Base-by-base conservation (phyloP, 495 filamentous ascomycete genomes). In the Penicillium ochrochloron region DNA sequence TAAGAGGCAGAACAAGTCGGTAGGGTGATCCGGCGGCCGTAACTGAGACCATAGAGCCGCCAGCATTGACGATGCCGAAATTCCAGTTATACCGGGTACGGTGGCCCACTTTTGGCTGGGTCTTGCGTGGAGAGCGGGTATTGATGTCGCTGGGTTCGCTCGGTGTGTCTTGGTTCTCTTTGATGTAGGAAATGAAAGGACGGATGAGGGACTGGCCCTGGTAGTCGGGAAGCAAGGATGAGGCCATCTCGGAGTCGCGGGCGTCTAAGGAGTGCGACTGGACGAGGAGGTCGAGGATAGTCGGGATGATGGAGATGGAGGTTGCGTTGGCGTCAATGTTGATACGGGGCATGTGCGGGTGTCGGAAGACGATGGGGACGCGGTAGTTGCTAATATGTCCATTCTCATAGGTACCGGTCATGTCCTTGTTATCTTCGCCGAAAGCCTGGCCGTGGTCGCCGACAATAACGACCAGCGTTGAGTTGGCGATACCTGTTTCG, bases 381-480 rank as follows among this genome's bases (percentile, higher is more conserved):
- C 73, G 72, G 65, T 78, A 77, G 66, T 81, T 82, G 55, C 73
- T 76, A 60, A 83, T 78, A 53, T 83, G 78, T 0, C 75, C 73
- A 60, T 83, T 83, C 48, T 80, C 75, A 50, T 77, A 83, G 17
- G 78, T 80, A 9, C 77, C 76, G 8, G 76, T 78, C 53, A 75
- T 57, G 5, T 72, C 61, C 25, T 73, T 72, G 60, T 72, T 67
- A 56, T 79, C 75, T 62, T 80, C 77, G 27, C 68, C 72, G 57
- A 81, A 79, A 8, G 78, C 73, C 61, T 78, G 75, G 23, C 78
- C 78, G 50, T 80, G 78, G 50, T 79, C 81, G 51, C 83, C 83
- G 10, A 83, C 77, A 61, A 84, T 72, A 15, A 83, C 81, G 5
- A 85, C 67, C 25, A 85, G 68, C 3, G 83, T 85, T 63, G 82